A percentile compares a stretch with the other conserved stretches of the same genome.
These are phyloP conservation scores for Diplodia sapinea DNA, from an alignment of 2,329 filamentous ascomycete genomes.

Conservation along the genomic window DNA sequence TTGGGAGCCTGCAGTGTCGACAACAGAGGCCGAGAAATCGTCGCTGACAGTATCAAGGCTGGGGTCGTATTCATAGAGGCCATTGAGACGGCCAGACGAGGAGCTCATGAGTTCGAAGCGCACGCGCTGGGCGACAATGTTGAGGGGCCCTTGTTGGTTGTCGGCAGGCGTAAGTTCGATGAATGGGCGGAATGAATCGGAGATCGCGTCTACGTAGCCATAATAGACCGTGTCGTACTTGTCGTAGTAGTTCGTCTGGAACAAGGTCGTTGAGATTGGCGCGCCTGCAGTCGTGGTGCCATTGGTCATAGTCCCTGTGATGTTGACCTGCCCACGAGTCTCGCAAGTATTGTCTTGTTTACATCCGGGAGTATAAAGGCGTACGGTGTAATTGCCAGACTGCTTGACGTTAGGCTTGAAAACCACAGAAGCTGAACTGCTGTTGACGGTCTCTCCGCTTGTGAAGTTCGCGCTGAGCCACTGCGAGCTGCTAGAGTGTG, in stretches of 20 bases:
- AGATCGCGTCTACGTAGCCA: conserved; percentile 79
- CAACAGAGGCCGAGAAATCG: conserved; percentile 72
- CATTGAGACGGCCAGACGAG: conserved; percentile 82
- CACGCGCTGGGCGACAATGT: conserved; percentile 87
- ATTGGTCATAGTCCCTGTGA: conserved; percentile 72
- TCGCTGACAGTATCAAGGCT: conserved; percentile 62
- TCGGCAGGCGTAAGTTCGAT: conserved; percentile 76
- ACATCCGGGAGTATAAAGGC: conserved; percentile 92
- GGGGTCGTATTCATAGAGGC: conserved; percentile 87
- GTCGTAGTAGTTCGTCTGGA: conserved; percentile 93
- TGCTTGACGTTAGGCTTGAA: conserved; percentile 85
- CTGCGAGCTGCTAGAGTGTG: conserved; percentile 71
- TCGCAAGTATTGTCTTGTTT: conserved; percentile 76
- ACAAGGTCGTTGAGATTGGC: conserved; percentile 68
- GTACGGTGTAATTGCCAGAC: conserved; percentile 89
- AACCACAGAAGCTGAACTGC: conserved; percentile 66
- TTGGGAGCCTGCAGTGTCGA: conserved; percentile 75
- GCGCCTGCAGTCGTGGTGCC: conserved; percentile 42
- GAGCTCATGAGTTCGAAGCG: conserved; percentile 76
- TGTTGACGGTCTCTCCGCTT: conserved; percentile 31
- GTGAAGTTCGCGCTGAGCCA: conserved; percentile 75
- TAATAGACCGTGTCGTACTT: conserved; percentile 95
- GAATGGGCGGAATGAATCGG: conserved; percentile 74
- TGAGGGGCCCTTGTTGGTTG: conserved; percentile 67
- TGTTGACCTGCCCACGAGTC: conserved; percentile 78